Base-by-base conservation (phyloP, 1,139 yeast genomes). In the Pichia sp. region DNA sequence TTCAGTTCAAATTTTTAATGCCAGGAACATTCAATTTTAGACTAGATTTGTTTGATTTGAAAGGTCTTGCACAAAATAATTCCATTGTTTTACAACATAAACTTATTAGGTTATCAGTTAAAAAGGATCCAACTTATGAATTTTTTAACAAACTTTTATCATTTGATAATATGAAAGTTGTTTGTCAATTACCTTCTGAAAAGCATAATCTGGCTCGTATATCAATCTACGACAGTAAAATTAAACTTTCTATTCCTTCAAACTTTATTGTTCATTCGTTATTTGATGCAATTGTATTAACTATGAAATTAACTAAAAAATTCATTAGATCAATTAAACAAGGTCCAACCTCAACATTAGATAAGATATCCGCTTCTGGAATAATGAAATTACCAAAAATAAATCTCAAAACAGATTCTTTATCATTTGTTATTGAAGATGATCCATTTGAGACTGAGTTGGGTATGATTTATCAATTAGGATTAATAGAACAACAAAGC, bases 391-490 rank as follows among this genome's bases (percentile, higher is more conserved):
- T 86, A 9, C 94, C 94, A 0, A 66, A 67, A 27, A 69, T 85
- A 3, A 69, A 73, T 9, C 45, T 88, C 10, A 70, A 64, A 46
- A 67, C 89, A 0, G 68, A 72, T 5, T 68, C 69, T 32, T 58
- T 86, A 6, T 59, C 74, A 2, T 68, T 83, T 44, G 61, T 68
- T 9, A 69, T 83, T 66, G 88, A 81, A 51, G 96, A 89, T 66
- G 96, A 90, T 66, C 88, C 94, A 5, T 88, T 92, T 63, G 98
- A 90, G 65, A 67, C 84, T 1, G 84, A 88, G 57, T 66, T 90
- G 50, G 79, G 78, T 40, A 75, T 85, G 76, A 82, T 86, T 30
- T 86, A 78, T 64, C 92, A 86, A 59, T 74, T 87, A 34, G 96
- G 96, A 2, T 56, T 75, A 45, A 67, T 77, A 4, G 97, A 88